Evolutionary conservation across 495 filamentous ascomycete genomes (phyloP).

Genomic region (Copromyces sp.): DNA sequence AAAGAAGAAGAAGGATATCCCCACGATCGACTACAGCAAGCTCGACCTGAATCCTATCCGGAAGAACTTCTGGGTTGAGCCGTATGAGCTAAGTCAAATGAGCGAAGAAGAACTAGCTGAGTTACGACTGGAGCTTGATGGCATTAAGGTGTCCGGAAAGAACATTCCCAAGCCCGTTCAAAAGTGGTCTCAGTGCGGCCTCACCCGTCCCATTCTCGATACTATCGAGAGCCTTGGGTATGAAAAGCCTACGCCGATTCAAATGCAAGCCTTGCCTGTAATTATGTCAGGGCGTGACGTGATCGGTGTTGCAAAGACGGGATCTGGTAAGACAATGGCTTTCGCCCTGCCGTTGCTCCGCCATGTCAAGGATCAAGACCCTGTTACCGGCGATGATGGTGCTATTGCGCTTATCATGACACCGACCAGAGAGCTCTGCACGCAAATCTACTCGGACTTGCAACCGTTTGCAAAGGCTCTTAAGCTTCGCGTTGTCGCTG

Average conservation of each 20-base stretch:
- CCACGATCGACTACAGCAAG: constrained; percentile 73
- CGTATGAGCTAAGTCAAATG: constrained; percentile 72
- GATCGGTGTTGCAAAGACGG: constrained; percentile 94
- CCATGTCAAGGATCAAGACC: constrained; percentile 89
- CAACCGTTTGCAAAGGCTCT: constrained; percentile 87
- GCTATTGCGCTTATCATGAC: constrained; percentile 85
- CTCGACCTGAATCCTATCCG: constrained; percentile 76
- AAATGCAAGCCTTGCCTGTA: constrained; percentile 86
- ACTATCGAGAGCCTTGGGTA: constrained; percentile 77
- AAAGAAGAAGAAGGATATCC: constrained; percentile 95
- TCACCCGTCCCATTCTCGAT: constrained; percentile 79
- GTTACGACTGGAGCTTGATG: constrained; percentile 78
- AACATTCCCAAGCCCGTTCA: constrained; percentile 86
- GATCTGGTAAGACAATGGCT: constrained; percentile 96
- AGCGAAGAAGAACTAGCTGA: constrained; percentile 75
- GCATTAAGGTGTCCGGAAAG: constrained; percentile 80
- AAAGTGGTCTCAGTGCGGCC: constrained; percentile 93
- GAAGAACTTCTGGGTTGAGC: constrained; percentile 90
- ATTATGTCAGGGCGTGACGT: constrained; percentile 96
- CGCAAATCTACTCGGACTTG: constrained; percentile 89
- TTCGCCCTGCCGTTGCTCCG: constrained; percentile 94
- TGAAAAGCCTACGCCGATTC: constrained; percentile 83
- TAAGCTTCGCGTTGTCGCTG: constrained; percentile 84
- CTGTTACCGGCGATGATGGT: constrained; percentile 75
- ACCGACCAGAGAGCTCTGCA: constrained; percentile 88